Base-by-base conservation (phyloP, 2,329 filamentous ascomycete species). In the Aspergillus fructus region DNA sequence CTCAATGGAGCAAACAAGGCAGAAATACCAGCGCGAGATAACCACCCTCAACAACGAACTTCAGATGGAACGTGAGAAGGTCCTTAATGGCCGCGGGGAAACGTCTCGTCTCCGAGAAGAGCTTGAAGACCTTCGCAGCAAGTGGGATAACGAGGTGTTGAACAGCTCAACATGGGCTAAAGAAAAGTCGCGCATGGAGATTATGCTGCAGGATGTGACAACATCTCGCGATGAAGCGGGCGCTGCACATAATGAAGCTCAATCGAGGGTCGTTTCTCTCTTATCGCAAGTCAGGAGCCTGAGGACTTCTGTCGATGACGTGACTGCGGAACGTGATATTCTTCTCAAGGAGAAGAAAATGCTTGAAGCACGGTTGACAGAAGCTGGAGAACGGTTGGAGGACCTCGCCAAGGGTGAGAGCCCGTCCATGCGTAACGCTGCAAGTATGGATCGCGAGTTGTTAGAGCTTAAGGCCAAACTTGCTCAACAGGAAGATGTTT, bases 131-230 rank as follows among this genome's bases (percentile, higher is more conserved):
- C 83, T 97, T 58, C 87, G 94, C 64, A 92, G 88, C 65, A 97
- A 97, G 78, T 97, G 94, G 93, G 94, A 99, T 68, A 91, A 97
- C 67, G 93, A 99, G 76, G 91, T 97, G 11, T 85, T 97, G 66
- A 97, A 97, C 77, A 96, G 91, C 75, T 96, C 92, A 15, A 96
- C 93, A 0, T 97, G 94, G 93, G 93, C 93, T 12, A 99, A 99
- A 79, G 93, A 99, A 78, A 97, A 97, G 80, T 85, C 91, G 15
- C 88, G 93, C 15, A 83, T 99, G 41, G 93, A 97, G 72, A 86
- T 92, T 59, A 96, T 92, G 5, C 81, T 99, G 54, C 87, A 93
- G 50, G 92, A 97, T 71, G 85, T 97, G 33, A 89, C 90, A 11
- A 88, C 90, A 49, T 96, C 92, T n/a, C 87, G 93, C 3, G 93